These are phyloP conservation scores for Venturia carpophila DNA, from an alignment of 2,329 filamentous ascomycete genomes.

Conservation along the genomic window DNA sequence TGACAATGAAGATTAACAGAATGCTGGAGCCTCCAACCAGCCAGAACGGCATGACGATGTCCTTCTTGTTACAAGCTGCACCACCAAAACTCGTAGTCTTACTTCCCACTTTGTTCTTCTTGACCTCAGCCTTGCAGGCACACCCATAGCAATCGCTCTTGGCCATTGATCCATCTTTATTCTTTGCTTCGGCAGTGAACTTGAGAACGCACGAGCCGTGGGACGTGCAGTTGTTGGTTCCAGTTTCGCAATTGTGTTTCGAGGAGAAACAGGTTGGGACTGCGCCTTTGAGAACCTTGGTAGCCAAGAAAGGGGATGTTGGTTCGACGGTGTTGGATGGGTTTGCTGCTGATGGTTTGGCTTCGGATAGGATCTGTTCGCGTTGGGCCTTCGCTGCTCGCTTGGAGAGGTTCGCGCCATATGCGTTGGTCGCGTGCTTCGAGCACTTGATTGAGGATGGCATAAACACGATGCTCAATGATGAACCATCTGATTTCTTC, in stretches of 20 bases:
- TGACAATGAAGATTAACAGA: constrained; percentile 58
- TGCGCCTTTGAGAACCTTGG: constrained; percentile 32
- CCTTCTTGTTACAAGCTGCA: constrained; percentile 79
- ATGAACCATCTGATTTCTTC: neutral
- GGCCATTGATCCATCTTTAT: constrained; percentile 25
- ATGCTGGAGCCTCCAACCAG: constrained; percentile 70
- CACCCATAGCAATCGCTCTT: constrained; percentile 64
- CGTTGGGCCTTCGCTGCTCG: neutral
- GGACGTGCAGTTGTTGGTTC: constrained; percentile 72
- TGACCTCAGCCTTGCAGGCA: constrained; percentile 57
- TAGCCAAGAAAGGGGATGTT: constrained; percentile 11
- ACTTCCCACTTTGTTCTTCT: constrained; percentile 41
- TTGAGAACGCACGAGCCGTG: constrained; percentile 71
- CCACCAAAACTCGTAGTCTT: constrained; percentile 73
- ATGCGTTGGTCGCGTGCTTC: constrained; percentile 30
- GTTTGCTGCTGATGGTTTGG: constrained; percentile 1
- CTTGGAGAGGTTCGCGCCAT: constrained; percentile 28
- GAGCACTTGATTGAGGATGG: constrained; percentile 24
- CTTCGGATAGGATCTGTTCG: constrained; percentile 6
- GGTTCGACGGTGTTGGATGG: constrained; percentile 9
- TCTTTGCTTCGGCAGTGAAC: constrained; percentile 42
- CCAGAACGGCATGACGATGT: constrained; percentile 84
- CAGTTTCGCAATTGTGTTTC: constrained; percentile 56
- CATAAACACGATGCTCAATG: constrained; percentile 22
- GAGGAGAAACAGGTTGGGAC: constrained; percentile 70